Evolutionary conservation across 108 stramenopile genomes (phyloP), one percentile per base, ranked within the genome.

Genomic region (Cyclotella atomus): DNA sequence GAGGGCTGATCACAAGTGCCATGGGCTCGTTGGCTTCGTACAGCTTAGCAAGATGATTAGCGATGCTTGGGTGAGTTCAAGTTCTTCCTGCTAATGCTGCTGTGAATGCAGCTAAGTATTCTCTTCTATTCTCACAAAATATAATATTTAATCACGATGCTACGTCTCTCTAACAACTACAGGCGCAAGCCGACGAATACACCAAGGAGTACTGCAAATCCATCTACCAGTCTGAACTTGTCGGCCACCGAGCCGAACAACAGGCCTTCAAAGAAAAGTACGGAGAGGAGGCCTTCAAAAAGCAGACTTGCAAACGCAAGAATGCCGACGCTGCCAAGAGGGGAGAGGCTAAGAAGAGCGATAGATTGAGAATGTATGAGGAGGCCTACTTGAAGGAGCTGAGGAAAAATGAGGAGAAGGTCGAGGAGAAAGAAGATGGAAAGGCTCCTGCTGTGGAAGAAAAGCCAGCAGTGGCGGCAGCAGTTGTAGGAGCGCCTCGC

Each of bases 121-220:
- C n/a, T n/a, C n/a, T n/a, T n/a, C n/a, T n/a, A n/a, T n/a, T n/a
- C n/a, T n/a, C n/a, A n/a, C n/a, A n/a, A n/a, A n/a, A n/a, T n/a
- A n/a, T n/a, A n/a, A n/a, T n/a, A n/a, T n/a, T n/a, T n/a, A n/a
- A n/a, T n/a, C n/a, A n/a, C n/a, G n/a, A n/a, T n/a, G n/a, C n/a
- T n/a, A n/a, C n/a, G n/a, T n/a, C n/a, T n/a, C n/a, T n/a, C n/a
- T n/a, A n/a, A n/a, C n/a, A n/a, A n/a, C n/a, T n/a, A n/a, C n/a
- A n/a, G n/a, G n/a, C n/a, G n/a, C n/a, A n/a, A 23, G 52, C 52
- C 52, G 52, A 52, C 5, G 52, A 52, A n/a, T 19, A 52, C 20
- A 23, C 23, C 21, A 52, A 52, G 52, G 52, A 19, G 20, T 52
- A 52, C 52, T 52, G 52, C 52, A 52, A 52, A 23, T 24, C 20